Conservation (phyloP, 495 filamentous ascomycete genomes). For the Haplographium delicatum region DNA sequence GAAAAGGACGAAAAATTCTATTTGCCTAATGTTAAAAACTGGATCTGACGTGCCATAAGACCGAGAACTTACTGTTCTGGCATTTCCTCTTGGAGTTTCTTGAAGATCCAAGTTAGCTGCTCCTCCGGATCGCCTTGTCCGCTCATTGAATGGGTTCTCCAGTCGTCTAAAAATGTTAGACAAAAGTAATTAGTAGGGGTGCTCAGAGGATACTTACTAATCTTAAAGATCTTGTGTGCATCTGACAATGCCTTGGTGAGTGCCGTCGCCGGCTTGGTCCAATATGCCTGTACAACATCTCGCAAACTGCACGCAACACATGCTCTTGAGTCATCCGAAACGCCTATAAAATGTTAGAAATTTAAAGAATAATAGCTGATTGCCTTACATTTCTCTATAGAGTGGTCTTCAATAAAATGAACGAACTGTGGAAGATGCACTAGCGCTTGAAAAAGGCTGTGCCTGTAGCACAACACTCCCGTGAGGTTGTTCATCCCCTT, state of each 20-base stretch:
- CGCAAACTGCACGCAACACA: conserved; percentile 20
- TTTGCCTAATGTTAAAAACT: too few relatives aligned
- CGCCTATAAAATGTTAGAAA: conserved; percentile 8
- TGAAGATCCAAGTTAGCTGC: conserved; percentile 15
- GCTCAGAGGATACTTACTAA: conserved; percentile 1
- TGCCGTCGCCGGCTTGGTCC: conserved; percentile 1
- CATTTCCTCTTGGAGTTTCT: conserved; percentile 11
- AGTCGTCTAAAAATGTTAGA: conserved; percentile 10
- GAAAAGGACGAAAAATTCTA: too few relatives aligned
- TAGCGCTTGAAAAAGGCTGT: conserved; percentile 35
- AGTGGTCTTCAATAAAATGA: too few relatives aligned
- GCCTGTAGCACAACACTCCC: conserved; percentile 37
- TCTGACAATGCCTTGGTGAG: not conserved
- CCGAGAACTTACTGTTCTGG: conserved; percentile 7
- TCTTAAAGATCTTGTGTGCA: conserved; percentile 5
- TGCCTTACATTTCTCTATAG: too few relatives aligned
- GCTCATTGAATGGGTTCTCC: not conserved
- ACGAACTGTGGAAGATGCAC: conserved; percentile 37
- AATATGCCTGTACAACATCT: conserved; percentile 16
- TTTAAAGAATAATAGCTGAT: not conserved
- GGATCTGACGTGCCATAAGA: too few relatives aligned
- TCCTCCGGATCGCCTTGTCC: conserved; percentile 25
- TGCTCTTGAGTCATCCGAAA: not conserved
- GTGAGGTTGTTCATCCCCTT: conserved; percentile 22
- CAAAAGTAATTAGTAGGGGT: not conserved